Evolutionary conservation across 495 filamentous ascomycete genomes (phyloP), one percentile per base, ranked within the genome.

Genomic region (Podospora pseudoanserina): DNA sequence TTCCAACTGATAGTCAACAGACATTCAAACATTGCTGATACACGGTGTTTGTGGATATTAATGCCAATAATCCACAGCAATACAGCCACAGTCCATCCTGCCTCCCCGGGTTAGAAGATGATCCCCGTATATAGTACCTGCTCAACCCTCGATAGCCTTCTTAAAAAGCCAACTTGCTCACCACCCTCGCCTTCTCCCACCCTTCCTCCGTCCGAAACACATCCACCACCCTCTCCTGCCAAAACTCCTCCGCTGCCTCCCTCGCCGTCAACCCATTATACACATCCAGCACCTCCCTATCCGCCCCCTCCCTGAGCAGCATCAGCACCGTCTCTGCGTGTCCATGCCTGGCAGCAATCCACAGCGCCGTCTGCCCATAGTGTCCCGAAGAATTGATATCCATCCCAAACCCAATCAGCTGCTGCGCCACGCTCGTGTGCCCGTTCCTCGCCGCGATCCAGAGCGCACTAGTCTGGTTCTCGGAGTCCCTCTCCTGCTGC

Each of bases 401-500:
- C 30, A 30, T 27, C 23, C 56, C 56, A 58, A 27, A 20, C 9
- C 18, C 19, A 58, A 58, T 5, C 23, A 58, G 56, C 23, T 15
- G 6, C 56, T 58, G n/a, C 19, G n/a, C 23, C 6, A 58, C 56
- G 6, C 23, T 27, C 23, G 9, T 58, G n/a, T 58, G 56, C 19
- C 56, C 56, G 56, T 58, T 58, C 11, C n/a, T 58, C 56, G 23
- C 23, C 56, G 56, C n/a, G n/a, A 58, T 58, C 23, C 56, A 20
- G 18, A 58, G 23, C 19, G 56, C 56, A 5, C 19, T 9, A 4
- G 23, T 27, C 20, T 58, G 56, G 3, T 27, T 20, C n/a, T 20
- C 56, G 6, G 19, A 20, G 1, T 58, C 56, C 23, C 16, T 58
- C 13, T 49, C 39, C 39, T 49, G 39, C 39, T 13, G 39, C 39